Conservation (phyloP, 805 yeast genomes). For the Barnettozyma californica region DNA sequence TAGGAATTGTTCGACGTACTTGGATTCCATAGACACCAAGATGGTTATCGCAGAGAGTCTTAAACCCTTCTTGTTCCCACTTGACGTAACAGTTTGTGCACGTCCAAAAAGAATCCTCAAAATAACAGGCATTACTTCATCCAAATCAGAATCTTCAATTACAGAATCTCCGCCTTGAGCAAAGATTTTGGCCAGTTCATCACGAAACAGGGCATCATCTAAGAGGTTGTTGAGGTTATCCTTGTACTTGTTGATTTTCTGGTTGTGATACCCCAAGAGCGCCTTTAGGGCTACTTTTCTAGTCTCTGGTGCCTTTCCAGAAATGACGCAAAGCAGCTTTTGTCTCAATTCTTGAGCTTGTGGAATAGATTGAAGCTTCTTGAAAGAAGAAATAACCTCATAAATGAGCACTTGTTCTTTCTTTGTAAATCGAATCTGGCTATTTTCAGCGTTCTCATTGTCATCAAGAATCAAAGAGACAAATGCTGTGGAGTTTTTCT, state of each 20-base stretch:
- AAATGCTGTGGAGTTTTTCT: slow-evolving; percentile 49
- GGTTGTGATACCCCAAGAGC: slow-evolving; percentile 57
- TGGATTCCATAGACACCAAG: slow-evolving; percentile 50
- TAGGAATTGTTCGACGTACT: slow-evolving; percentile 55
- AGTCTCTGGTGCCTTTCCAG: slow-evolving; percentile 53
- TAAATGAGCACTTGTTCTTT: slow-evolving; percentile 55
- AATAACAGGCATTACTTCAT: slow-evolving; percentile 60
- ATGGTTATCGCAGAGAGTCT: slow-evolving; percentile 65
- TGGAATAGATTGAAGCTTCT: slow-evolving; percentile 50
- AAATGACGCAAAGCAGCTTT: slow-evolving; percentile 49
- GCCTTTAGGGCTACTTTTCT: slow-evolving; percentile 73
- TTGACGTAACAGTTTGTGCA: slow-evolving; percentile 62
- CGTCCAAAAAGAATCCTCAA: slow-evolving; percentile 81
- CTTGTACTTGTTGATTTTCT: slow-evolving; percentile 56
- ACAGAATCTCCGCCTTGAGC: slow-evolving; percentile 44
- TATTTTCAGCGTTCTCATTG: slow-evolving; percentile 14
- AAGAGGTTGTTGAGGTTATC: slow-evolving; percentile 70
- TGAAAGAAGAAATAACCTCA: slow-evolving; percentile 59
- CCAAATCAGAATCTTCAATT: slow-evolving; percentile 58
- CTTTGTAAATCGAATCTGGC: slow-evolving; percentile 35
- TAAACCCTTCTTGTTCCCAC: slow-evolving; percentile 68
- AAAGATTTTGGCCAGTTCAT: slow-evolving; percentile 68
- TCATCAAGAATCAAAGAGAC: slow-evolving; percentile 49
- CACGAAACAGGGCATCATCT: slow-evolving; percentile 81
- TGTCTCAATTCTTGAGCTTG: slow-evolving; percentile 48